Conservation (phyloP, 2,329 filamentous ascomycete genomes). For the Venturia pyrina region DNA sequence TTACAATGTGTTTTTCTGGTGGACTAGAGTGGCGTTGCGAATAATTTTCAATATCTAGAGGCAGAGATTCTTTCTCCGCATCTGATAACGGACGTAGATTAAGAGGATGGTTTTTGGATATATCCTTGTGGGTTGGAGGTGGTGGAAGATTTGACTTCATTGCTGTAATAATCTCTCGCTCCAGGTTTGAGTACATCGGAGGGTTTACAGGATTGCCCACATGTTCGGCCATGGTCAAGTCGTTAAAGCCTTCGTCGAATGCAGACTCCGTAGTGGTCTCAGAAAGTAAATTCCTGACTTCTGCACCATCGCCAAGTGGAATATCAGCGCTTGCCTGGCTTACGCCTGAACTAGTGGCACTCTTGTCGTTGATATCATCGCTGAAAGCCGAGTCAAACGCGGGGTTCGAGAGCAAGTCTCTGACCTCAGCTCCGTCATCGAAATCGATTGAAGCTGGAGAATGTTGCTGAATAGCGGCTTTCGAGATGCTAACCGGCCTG, state of each 20-base stretch:
- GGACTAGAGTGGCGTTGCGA: background rate
- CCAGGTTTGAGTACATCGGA: slow-evolving; percentile 7
- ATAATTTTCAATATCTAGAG: slow-evolving; percentile 1
- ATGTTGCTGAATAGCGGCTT: background rate
- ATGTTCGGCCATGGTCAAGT: background rate
- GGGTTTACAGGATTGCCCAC: background rate
- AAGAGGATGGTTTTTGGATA: slow-evolving; percentile 5
- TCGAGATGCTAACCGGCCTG: background rate
- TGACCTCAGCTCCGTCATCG: slow-evolving; percentile 14
- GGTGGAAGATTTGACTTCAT: slow-evolving; percentile 11
- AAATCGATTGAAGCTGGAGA: background rate
- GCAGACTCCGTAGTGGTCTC: background rate
- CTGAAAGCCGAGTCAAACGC: background rate
- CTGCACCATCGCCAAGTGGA: background rate
- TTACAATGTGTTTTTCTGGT: background rate
- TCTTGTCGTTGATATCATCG: background rate
- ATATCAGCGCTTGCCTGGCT: background rate
- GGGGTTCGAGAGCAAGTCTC: slow-evolving; percentile 10
- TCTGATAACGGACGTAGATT: slow-evolving; percentile 10
- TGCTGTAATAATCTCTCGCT: background rate
- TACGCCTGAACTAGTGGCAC: background rate
- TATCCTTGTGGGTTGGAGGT: slow-evolving; percentile 10
- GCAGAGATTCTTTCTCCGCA: slow-evolving; percentile 1
- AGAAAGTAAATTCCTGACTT: background rate
- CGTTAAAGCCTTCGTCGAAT: background rate